phyloP scores from a whole-genome alignment of 164 flowering plant genomes.

The Vitis amurensis region DNA sequence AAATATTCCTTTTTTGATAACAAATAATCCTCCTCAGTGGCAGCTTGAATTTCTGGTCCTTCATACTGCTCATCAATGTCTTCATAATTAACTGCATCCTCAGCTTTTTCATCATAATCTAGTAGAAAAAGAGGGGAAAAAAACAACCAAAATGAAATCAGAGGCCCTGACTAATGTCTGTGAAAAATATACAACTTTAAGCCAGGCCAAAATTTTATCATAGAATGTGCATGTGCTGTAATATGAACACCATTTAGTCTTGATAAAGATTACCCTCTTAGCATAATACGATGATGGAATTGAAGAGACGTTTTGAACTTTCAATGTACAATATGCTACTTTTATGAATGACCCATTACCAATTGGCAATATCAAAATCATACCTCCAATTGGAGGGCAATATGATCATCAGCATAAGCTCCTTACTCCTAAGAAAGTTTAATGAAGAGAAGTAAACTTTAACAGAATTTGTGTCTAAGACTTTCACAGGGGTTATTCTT shows the following conservation, averaged over 20 bases:
- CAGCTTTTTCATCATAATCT: conserved; percentile 96
- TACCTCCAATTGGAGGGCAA: no score
- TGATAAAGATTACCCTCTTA: no score
- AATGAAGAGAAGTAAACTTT: no score
- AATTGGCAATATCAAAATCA: no score
- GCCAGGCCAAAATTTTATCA: not conserved
- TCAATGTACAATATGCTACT: no score
- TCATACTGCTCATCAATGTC: conserved; percentile 96
- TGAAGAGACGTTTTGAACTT: no score
- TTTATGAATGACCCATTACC: no score
- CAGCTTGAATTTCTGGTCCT: conserved; percentile 82
- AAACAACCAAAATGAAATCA: conserved; percentile 4
- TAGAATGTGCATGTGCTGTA: not conserved
- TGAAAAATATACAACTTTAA: not conserved
- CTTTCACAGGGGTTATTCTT: no score
- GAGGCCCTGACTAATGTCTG: not conserved
- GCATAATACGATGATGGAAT: no score
- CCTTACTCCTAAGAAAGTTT: no score
- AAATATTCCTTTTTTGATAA: conserved; percentile 69
- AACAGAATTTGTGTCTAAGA: no score
- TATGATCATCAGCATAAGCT: no score
- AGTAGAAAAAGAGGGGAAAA: conserved; percentile 6
- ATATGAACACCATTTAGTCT: not conserved
- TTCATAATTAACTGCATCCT: conserved; percentile 95
- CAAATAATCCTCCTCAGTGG: conserved; percentile 81